phyloP scores from a whole-genome alignment of 2,329 filamentous ascomycete species.

The Pseudohalonectria lignicola region DNA sequence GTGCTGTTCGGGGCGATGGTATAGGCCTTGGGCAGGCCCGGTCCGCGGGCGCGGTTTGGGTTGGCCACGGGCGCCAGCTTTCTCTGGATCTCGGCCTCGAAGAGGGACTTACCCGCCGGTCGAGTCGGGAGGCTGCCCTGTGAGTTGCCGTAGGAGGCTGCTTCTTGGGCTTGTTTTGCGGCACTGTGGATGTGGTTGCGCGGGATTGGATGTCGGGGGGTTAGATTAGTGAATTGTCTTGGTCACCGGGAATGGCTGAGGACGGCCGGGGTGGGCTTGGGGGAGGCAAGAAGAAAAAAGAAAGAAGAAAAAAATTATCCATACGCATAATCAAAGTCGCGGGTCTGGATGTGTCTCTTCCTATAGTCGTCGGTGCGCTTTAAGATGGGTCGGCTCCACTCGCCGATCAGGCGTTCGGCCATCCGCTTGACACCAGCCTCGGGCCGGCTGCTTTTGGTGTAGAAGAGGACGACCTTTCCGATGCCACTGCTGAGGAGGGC shows the following conservation, averaged over 20 bases:
- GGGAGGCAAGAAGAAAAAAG: background rate
- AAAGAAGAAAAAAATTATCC: conserved; percentile 18
- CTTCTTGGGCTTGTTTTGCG: conserved; percentile 39
- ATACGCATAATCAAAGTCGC: conserved; percentile 53
- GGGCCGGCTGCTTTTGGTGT: conserved; percentile 87
- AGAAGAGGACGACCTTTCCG: conserved; percentile 93
- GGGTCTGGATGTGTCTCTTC: conserved; percentile 60
- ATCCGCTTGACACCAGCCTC: conserved; percentile 85
- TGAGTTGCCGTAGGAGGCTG: conserved; percentile 21
- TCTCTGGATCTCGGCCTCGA: conserved; percentile 44
- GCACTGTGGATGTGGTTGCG: conserved; percentile 26
- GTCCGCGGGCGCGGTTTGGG: conserved; percentile 45
- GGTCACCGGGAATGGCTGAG: background rate
- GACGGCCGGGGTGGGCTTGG: background rate
- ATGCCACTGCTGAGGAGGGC: conserved; percentile 82
- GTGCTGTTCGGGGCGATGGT: conserved; percentile 51
- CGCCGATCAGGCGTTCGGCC: conserved; percentile 82
- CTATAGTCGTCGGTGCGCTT: conserved; percentile 92
- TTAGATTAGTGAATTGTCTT: background rate
- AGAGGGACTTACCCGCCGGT: conserved; percentile 8
- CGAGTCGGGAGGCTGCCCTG: conserved; percentile 25
- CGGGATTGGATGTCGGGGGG: too few species aligned
- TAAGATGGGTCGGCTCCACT: conserved; percentile 92
- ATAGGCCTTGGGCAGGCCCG: conserved; percentile 44
- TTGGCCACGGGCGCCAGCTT: conserved; percentile 43